Evolutionary conservation across 1,284 basidiomycete species (phyloP).

Genomic region (Cryptococcus wingfieldii): DNA sequence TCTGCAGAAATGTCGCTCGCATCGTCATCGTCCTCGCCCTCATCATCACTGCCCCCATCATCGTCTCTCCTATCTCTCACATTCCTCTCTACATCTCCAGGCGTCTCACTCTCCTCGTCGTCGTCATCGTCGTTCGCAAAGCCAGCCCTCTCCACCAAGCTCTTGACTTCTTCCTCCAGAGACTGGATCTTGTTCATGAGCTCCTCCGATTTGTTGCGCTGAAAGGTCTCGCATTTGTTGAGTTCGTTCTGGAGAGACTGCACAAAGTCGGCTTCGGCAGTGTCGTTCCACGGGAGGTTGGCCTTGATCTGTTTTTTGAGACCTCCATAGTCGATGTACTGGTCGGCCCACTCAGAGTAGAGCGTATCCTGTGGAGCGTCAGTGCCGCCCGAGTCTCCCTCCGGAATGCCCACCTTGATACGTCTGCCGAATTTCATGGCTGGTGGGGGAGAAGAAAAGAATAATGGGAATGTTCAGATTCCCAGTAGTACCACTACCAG

Average conservation of each 20-base stretch:
- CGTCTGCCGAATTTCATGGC: slow-evolving; percentile 84
- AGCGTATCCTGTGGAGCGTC: slow-evolving; percentile 61
- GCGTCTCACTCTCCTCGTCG: slow-evolving; percentile 54
- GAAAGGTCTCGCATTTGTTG: slow-evolving; percentile 94
- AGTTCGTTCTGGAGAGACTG: slow-evolving; percentile 76
- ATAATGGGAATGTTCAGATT: background rate
- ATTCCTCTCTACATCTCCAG: slow-evolving; percentile 34
- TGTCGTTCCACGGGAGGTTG: slow-evolving; percentile 60
- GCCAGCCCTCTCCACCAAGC: slow-evolving; percentile 56
- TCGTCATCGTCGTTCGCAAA: slow-evolving; percentile 43
- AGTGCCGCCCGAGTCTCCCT: background rate
- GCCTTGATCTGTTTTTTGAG: slow-evolving; percentile 83
- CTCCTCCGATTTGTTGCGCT: slow-evolving; percentile 84
- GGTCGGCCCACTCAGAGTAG: slow-evolving; percentile 84
- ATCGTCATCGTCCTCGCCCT: slow-evolving; percentile 56
- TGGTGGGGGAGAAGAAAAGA: background rate
- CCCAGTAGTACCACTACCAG: background rate
- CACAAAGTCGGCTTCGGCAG: slow-evolving; percentile 78
- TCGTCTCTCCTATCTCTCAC: slow-evolving; percentile 54
- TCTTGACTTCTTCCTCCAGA: slow-evolving; percentile 73
- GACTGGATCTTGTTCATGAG: slow-evolving; percentile 72
- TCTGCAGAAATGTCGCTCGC: slow-evolving; percentile 59
- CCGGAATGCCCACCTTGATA: slow-evolving; percentile 59
- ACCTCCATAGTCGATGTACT: slow-evolving; percentile 82
- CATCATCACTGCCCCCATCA: slow-evolving; percentile 57